Evolutionary conservation across 2,329 filamentous ascomycete species (phyloP).

Genomic region (Stachybotrys echinatus): DNA sequence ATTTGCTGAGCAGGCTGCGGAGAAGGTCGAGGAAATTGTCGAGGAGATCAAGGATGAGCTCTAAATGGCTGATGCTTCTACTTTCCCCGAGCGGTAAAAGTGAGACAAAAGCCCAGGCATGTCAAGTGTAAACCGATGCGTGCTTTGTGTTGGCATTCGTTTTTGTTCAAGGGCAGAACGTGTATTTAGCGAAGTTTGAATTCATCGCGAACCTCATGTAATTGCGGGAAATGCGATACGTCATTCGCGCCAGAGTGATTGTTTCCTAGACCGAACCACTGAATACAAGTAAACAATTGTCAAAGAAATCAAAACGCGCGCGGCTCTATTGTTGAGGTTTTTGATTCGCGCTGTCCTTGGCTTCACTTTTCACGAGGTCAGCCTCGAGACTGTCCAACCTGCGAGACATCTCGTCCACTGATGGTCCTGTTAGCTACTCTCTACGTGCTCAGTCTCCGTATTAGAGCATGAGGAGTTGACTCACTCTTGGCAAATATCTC

Average conservation of each 20-base stretch:
- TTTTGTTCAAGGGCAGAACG: not conserved
- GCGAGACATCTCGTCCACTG: constrained; percentile 92
- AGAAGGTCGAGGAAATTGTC: constrained; percentile 33
- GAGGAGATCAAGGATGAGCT: constrained; percentile 53
- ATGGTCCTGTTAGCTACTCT: constrained; percentile 8
- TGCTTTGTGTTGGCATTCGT: not conserved
- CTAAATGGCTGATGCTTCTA: constrained; percentile 15
- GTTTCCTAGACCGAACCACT: too few relatives aligned
- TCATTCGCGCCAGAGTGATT: too few relatives aligned
- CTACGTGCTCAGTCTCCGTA: not conserved
- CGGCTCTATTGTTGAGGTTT: not conserved
- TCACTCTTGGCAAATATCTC: constrained; percentile 87
- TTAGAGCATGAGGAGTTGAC: constrained; percentile 21
- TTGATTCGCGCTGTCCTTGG: constrained; percentile 25
- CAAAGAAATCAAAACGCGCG: too few relatives aligned
- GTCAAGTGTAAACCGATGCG: not conserved
- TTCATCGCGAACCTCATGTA: not conserved
- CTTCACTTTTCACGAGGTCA: constrained; percentile 56
- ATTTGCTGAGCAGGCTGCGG: constrained; percentile 60
- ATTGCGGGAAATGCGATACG: too few relatives aligned
- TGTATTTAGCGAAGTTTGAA: not conserved
- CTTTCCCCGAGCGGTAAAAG: constrained; percentile 3
- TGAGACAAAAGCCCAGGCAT: constrained; percentile 1
- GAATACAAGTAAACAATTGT: too few relatives aligned
- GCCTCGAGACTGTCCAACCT: constrained; percentile 79